Conservation (phyloP, 441 rosid genomes). For the Geranium incanum region DNA sequence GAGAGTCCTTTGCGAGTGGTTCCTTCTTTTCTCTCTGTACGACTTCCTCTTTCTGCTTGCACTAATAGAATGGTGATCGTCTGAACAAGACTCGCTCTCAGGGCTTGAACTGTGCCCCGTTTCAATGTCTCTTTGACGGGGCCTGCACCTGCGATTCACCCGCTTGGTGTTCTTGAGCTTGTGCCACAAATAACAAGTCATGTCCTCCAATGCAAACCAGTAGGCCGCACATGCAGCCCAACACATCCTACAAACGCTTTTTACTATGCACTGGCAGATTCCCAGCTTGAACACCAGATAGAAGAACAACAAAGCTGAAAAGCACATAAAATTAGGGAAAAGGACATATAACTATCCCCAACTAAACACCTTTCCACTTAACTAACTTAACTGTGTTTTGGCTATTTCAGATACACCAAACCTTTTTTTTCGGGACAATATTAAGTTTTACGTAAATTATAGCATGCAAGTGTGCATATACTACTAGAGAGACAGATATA, state of each 20-base stretch:
- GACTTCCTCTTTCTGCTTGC: constrained; percentile 33
- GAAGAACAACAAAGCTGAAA: constrained; percentile 58
- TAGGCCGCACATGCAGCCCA: constrained; percentile 55
- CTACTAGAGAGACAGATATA: no score
- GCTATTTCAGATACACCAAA: no score
- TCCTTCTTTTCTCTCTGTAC: constrained; percentile 18
- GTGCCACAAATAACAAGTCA: constrained; percentile 48
- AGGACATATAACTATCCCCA: no score
- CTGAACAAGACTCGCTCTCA: constrained; percentile 13
- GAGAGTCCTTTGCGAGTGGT: not conserved
- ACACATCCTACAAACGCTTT: constrained; percentile 63
- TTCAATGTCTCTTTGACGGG: constrained; percentile 40
- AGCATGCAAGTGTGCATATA: no score
- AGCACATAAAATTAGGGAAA: no score
- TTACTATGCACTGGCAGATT: constrained; percentile 61
- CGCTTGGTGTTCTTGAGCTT: constrained; percentile 46
- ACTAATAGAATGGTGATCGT: not conserved
- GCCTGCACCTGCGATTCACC: constrained; percentile 22
- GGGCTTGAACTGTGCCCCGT: constrained; percentile 24
- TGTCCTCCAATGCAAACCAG: constrained; percentile 42
- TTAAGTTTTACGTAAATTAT: no score
- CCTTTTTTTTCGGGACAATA: no score
- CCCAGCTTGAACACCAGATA: constrained; percentile 61
- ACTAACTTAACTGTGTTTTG: no score
- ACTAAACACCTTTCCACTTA: no score